Conservation (phyloP, 257 asterid genomes). For the Catharanthus roseus region DNA sequence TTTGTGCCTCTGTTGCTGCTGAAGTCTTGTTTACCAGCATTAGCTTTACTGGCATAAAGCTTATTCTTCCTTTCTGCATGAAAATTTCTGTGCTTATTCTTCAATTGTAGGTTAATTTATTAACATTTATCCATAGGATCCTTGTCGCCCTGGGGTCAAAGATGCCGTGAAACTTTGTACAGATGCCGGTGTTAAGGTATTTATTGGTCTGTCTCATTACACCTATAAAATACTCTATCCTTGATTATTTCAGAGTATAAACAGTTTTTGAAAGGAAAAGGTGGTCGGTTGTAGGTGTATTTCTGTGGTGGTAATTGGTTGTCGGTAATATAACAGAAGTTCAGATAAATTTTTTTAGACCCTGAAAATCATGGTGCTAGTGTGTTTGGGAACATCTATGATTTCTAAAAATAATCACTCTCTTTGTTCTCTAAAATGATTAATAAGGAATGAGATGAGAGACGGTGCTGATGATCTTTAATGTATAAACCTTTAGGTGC, state of each 20-base stretch:
- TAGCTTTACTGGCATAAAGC: background rate
- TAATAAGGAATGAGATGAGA: background rate
- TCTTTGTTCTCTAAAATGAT: background rate
- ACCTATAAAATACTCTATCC: background rate
- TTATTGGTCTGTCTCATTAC: slow-evolving; percentile 4
- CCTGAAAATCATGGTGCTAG: background rate
- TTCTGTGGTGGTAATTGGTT: background rate
- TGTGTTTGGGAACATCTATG: background rate
- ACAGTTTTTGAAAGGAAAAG: background rate
- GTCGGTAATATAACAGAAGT: background rate
- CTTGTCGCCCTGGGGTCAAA: slow-evolving; percentile 97
- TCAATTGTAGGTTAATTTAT: slow-evolving; percentile 5
- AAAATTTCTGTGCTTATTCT: background rate
- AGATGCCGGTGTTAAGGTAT: slow-evolving; percentile 90
- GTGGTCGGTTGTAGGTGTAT: background rate
- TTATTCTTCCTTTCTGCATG: background rate
- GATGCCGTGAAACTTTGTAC: slow-evolving; percentile 82
- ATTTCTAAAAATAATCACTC: background rate
- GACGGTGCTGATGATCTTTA: slow-evolving; percentile 6
- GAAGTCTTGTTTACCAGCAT: background rate
- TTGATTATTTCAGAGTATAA: background rate
- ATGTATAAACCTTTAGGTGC: slow-evolving; percentile 47
- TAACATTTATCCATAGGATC: slow-evolving; percentile 53
- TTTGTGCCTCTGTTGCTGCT: slow-evolving; percentile 2
- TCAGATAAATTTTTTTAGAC: background rate